Base-by-base conservation (phyloP, 163 green algal species). In the Botryococcus braunii region DNA sequence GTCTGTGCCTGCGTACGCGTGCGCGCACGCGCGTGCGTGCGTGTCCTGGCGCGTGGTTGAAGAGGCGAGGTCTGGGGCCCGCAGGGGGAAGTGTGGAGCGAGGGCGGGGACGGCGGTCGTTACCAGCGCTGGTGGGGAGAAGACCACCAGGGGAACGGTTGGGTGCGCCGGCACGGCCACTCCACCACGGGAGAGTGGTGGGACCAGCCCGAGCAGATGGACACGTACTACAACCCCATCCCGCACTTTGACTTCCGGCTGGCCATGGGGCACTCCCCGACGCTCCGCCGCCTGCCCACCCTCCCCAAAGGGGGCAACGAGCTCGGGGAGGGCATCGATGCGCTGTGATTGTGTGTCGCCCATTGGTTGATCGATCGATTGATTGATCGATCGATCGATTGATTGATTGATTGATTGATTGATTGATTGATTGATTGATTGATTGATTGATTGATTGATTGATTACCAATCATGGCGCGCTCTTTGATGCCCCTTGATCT, bases 171-270 rank as follows among this genome's bases (percentile, higher is more conserved):
- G 78, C 85, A 82, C 68, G 90, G 90, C 50, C 76, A 92, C 76
- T 85, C 65, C 81, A 95, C 62, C 43, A 75, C 68, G 13, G 76
- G 62, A 11, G 90, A 96, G 70, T 71, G 87, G 52, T 96, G 90
- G 90, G 90, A 96, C 66, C 69, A 73, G 0, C 77, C 69, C 7
- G 84, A 93, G 62, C 63, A 85, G 46, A 91, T 90, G 82, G 88
- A 92, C 82, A 95, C 90, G 1, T 95, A 95, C 77, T 96, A 95
- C 81, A 95, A 96, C 83, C 88, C 38, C 0, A 84, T 93, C 34
- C 90, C 90, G 31, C 88, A 95, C 79, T 95, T 95, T 68, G 79
- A 69, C 35, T 92, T 88, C 73, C 67, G 79, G 58, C 77, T 85
- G 62, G 88, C 88, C 0, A 71, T 94, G 25, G 48, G 67, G 0